These are phyloP conservation scores for Vitis rotundifolia DNA, from an alignment of 164 flowering plant species.

Conservation along the genomic window DNA sequence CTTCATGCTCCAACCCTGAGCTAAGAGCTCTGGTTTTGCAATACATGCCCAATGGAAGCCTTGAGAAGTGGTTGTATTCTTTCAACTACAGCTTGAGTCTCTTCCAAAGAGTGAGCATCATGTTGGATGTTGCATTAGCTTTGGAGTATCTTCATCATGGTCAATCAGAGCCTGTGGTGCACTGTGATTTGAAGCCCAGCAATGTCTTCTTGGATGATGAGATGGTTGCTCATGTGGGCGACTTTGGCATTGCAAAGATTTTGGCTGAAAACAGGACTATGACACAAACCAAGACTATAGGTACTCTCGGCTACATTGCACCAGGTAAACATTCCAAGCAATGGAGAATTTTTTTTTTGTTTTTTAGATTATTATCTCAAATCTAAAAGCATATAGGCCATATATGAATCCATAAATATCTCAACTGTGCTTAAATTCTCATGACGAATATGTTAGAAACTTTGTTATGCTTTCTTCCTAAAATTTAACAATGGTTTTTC, in stretches of 20 bases:
- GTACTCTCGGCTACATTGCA: slow-evolving; percentile 14
- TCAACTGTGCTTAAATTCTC: no score
- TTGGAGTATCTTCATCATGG: slow-evolving; percentile 25
- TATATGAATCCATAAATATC: no score
- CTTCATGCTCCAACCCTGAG: neutral
- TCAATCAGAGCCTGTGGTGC: slow-evolving; percentile 10
- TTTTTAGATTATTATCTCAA: no score
- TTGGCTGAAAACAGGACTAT: neutral
- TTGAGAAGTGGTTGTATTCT: neutral
- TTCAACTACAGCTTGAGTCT: neutral
- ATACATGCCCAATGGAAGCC: neutral
- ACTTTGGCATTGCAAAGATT: slow-evolving; percentile 20
- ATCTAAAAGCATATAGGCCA: no score
- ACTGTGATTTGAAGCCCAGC: slow-evolving; percentile 24
- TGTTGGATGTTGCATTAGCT: slow-evolving; percentile 1
- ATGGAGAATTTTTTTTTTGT: neutral
- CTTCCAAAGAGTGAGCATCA: no score
- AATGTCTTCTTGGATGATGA: slow-evolving; percentile 17
- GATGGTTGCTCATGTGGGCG: slow-evolving; percentile 15
- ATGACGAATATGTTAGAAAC: no score
- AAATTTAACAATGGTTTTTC: no score
- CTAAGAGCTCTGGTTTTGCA: neutral
- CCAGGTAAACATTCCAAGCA: slow-evolving; percentile 4
- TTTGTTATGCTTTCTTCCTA: no score
- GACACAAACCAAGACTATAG: neutral